Evolutionary conservation across 306 rosid genomes (phyloP), one percentile per base, ranked within the genome.

Genomic region (Cajanus cajan): DNA sequence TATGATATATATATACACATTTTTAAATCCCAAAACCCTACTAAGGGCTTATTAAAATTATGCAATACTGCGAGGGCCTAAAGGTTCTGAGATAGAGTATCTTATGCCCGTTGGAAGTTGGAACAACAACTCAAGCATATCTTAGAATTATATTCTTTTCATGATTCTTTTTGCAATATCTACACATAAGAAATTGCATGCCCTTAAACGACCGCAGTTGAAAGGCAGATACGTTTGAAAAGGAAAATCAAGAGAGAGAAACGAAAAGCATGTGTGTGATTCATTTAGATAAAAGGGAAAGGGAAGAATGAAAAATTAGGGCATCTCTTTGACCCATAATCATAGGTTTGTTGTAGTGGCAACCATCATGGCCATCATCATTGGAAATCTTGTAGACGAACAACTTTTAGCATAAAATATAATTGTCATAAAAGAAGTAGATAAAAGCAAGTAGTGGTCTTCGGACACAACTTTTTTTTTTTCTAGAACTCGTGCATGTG

Each of bases 301-400:
- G 54, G n/a, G 21, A 78, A 14, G 71, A 54, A 78, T 78, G 65
- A 66, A 79, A 78, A 79, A 80, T 80, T 74, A 83, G 82, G 73
- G 86, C 84, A 91, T 81, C 80, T 88, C 83, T 87, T 87, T 84
- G 75, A 71, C 86, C 84, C 86, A 79, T 82, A 82, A 85, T 86
- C 86, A 83, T 77, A 67, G 81, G 85, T 85, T 87, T 69, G 86
- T 78, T 89, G 72, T 83, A 85, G 85, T 86, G 90, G 81, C 73
- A 57, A 69, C 87, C 92, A 89, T 89, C 78, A 85, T 88, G 87
- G 72, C 78, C 80, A 78, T 77, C 88, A 91, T 88, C 92, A 89
- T 91, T 89, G 89, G 89, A 83, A 88, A 82, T 89, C 87, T 83
- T 66, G 52, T 50, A 76, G 18, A 79, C 41, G 6, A 75, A 74